Base-by-base conservation (phyloP, 2,329 filamentous ascomycete species). In the Botrytis medusae region DNA sequence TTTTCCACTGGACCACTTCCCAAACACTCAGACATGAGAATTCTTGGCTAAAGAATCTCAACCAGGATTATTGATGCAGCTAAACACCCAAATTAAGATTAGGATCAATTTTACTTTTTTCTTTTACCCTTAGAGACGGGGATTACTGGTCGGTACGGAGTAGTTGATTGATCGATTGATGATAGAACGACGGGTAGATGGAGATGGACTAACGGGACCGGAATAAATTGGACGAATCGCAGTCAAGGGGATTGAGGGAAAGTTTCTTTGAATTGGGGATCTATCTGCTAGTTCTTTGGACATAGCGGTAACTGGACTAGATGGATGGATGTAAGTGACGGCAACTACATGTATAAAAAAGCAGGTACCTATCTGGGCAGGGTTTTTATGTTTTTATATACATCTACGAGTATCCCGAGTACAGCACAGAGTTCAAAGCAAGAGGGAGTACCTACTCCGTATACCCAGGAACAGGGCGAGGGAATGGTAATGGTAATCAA, bases 11-110 rank as follows among this genome's bases (percentile, higher is more conserved):
- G 60, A 40, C 60, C 20, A 32, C 42, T 51, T 51, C 22, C 22
- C 44, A n/a, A 51, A 51, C 64, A 54, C 46, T 54, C 46, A 67
- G 46, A 67, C 46, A 67, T 37, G 8, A 67, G 7, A 54, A 20
- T 32, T 40, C 46, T 67, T 67, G 64, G 64, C 64, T 40, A 18
- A 4, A 54, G 64, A 54, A 29, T 54, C 32, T n/a, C 37, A 40
- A 34, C 32, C 32, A 54, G 64, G 64, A n/a, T 54, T 29, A 22
- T 67, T 54, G 64, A 67, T 67, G 44, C 40, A 65, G 62, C 25
- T 29, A 29, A 34, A 54, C 25, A 40, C 18, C 34, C 18, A 40
- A 67, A 20, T 57, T 67, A 67, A 67, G 64, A 67, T 67, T 67
- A 48, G 37, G 51, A 12, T 40, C 46, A 67, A 67, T 67, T 48